Conservation (phyloP, 306 rosid genomes). For the Quercus cerris region DNA sequence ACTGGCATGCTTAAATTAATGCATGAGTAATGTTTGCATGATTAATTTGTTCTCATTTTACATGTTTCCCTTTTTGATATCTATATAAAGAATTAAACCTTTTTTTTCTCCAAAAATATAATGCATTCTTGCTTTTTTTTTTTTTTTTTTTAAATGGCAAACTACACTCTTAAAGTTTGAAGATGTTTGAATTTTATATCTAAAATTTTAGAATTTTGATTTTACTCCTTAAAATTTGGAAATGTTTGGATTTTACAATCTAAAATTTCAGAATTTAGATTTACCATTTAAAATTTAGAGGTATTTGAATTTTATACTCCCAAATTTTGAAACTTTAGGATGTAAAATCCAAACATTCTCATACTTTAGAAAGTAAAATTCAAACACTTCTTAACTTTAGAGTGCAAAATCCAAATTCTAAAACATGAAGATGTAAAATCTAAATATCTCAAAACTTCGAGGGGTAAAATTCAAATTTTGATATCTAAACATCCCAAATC, state of each 20-base stretch:
- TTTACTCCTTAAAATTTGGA: rapidly evolving
- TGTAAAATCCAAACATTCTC: rapidly evolving
- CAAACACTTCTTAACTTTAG: no score
- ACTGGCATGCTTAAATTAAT: not conserved
- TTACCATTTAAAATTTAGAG: no score
- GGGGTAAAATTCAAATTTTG: no score
- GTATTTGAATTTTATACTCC: no score
- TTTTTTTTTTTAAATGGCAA: not conserved
- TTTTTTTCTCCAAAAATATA: not conserved
- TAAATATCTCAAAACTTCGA: rapidly evolving
- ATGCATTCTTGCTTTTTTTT: not conserved
- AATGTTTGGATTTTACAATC: rapidly evolving
- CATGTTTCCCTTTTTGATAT: not conserved
- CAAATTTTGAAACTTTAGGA: rapidly evolving
- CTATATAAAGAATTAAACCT: not conserved
- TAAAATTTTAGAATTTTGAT: no score
- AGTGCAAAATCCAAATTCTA: rapidly evolving
- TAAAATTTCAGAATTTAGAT: no score
- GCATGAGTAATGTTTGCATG: not conserved
- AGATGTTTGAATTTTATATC: no score
- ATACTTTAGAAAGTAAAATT: no score
- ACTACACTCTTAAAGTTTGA: no score
- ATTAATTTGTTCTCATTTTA: not conserved
- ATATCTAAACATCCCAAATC: no score
- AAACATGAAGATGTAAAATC: rapidly evolving